These are phyloP conservation scores for Furcasterigmium sp. DNA, from an alignment of 2,329 filamentous ascomycete species.

Conservation along the genomic window DNA sequence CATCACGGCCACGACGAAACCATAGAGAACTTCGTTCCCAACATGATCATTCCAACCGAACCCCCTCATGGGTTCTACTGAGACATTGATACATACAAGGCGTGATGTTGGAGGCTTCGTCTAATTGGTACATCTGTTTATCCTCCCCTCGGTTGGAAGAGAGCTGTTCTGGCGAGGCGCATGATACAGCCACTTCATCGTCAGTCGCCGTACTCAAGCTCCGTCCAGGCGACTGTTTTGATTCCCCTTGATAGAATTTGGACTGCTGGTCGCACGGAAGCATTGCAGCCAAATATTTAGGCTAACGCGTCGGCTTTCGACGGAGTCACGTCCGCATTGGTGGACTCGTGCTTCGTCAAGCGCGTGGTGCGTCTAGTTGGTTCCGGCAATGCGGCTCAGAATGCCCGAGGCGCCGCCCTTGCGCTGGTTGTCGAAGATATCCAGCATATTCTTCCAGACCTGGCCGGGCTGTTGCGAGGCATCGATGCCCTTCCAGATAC, in stretches of 20 bases:
- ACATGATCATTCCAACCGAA: no score
- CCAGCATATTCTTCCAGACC: conserved; percentile 90
- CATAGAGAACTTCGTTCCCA: no score
- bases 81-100: conserved; percentile 7
- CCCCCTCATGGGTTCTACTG: background rate
- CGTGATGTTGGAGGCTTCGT: conserved; percentile 3
- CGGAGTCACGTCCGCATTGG: no score
- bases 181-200: no score
- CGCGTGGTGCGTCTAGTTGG: background rate
- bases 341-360: background rate
- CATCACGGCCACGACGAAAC: no score
- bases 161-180: conserved; percentile 4
- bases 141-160: background rate
- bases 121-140: background rate
- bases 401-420: conserved; percentile 26
- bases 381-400: conserved; percentile 1
- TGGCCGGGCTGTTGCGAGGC: conserved; percentile 92
- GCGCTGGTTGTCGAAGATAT: conserved; percentile 59
- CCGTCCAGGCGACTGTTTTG: no score
- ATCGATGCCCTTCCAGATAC: conserved; percentile 94
- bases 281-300: no score
- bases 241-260: no score
- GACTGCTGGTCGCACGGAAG: no score
- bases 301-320: no score
- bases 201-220: no score